A percentile compares a stretch with the other conserved stretches of the same genome.
phyloP scores from a whole-genome alignment of 2,329 filamentous ascomycete species.

The Colletotrichum euphorbiae region DNA sequence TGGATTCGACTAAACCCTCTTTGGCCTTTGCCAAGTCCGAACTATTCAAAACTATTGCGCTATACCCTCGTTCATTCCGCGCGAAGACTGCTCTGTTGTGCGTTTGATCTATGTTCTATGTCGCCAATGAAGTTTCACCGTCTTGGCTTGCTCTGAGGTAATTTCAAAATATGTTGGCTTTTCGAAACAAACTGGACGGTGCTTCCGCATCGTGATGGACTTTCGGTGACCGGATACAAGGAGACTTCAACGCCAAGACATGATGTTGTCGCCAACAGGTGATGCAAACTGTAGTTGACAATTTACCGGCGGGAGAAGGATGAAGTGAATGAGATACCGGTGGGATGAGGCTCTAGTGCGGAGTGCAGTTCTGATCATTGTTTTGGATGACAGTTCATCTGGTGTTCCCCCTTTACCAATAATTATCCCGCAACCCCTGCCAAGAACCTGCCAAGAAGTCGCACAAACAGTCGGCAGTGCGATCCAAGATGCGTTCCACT shows the following conservation, averaged over 20 bases:
- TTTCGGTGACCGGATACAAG: neutral
- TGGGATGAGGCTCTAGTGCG: conserved; percentile 17
- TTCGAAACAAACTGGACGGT: too few species aligned
- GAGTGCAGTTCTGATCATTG: conserved; percentile 3
- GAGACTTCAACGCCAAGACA: neutral
- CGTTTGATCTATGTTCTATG: too few species aligned
- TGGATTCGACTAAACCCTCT: too few species aligned
- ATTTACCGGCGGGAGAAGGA: neutral
- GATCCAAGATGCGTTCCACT: neutral
- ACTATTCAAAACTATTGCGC: too few species aligned
- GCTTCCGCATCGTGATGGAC: too few species aligned
- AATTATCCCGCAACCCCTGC: too few species aligned
- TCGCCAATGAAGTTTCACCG: too few species aligned
- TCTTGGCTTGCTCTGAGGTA: too few species aligned
- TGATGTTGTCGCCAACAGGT: neutral
- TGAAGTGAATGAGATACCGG: neutral
- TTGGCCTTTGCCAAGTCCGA: too few species aligned
- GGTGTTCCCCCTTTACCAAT: neutral
- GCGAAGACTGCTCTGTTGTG: too few species aligned
- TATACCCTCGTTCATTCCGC: too few species aligned
- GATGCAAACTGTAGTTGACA: neutral
- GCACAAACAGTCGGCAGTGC: neutral
- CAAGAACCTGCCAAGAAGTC: conserved; percentile 4
- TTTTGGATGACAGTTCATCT: conserved; percentile 2
- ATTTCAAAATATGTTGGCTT: too few species aligned